These are phyloP conservation scores for Leptographium flavum DNA, from an alignment of 2,329 filamentous ascomycete genomes.

Conservation along the genomic window DNA sequence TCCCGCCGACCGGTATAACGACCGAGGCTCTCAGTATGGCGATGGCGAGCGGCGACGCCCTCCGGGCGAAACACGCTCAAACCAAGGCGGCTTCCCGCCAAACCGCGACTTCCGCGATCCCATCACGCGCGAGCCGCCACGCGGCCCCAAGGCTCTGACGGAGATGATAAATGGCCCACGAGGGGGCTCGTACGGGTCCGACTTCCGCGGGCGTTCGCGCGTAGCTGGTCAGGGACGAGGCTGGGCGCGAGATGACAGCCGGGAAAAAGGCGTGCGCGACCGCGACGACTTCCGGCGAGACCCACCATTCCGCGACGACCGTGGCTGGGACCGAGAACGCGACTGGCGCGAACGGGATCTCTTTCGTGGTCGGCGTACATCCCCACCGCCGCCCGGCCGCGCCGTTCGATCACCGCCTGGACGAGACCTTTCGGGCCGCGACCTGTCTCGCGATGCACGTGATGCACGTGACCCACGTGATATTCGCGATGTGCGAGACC, in stretches of 20 bases:
- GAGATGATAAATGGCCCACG: slow-evolving; percentile 56
- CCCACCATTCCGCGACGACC: slow-evolving; percentile 20
- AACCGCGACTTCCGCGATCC: slow-evolving; percentile 46
- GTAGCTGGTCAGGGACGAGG: slow-evolving; percentile 39
- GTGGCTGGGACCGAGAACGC: slow-evolving; percentile 42
- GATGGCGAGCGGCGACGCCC: slow-evolving; percentile 58
- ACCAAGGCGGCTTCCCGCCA: slow-evolving; percentile 44
- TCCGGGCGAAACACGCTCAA: slow-evolving; percentile 41
- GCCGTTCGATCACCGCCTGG: slow-evolving; percentile 37
- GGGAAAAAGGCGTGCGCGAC: slow-evolving; percentile 38
- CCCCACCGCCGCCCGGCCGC: slow-evolving; percentile 42
- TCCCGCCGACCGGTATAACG: slow-evolving; percentile 44
- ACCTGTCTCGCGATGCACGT: slow-evolving; percentile 45
- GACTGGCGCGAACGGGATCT: slow-evolving; percentile 36
- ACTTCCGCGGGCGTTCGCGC: slow-evolving; percentile 48
- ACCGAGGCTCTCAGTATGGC: slow-evolving; percentile 37
- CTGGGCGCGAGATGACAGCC: slow-evolving; percentile 50
- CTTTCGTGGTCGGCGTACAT: slow-evolving; percentile 45
- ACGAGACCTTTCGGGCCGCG: slow-evolving; percentile 2
- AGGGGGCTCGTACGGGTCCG: slow-evolving; percentile 50
- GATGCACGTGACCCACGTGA: slow-evolving; percentile 21
- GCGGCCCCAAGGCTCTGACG: slow-evolving; percentile 66
- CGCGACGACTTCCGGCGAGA: slow-evolving; percentile 25
- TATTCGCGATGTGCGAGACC: slow-evolving; percentile 45
- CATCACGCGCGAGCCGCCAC: slow-evolving; percentile 54